phyloP scores from a whole-genome alignment of 2,329 filamentous ascomycete species.

The Curvularia sp. region DNA sequence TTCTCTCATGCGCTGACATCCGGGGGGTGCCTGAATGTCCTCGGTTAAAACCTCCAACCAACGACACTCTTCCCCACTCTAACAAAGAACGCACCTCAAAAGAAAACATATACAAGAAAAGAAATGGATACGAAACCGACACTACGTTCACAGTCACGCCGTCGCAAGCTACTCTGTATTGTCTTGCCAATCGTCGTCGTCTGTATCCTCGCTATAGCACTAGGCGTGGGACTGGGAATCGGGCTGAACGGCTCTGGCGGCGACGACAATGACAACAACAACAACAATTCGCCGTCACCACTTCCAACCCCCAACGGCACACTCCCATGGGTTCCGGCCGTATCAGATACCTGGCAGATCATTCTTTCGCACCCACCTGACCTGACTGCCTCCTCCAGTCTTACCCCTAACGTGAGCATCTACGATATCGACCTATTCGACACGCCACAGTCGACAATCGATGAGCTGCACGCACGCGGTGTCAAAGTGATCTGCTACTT shows the following conservation, averaged over 20 bases:
- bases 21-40: background rate
- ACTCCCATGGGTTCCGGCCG: slow-evolving; percentile 60
- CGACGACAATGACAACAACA: slow-evolving; percentile 31
- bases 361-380: slow-evolving; percentile 55
- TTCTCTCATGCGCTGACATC: background rate
- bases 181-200: slow-evolving; percentile 35
- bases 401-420: slow-evolving; percentile 60
- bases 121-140: slow-evolving; percentile 21
- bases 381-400: slow-evolving; percentile 39
- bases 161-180: slow-evolving; percentile 38
- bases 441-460: slow-evolving; percentile 59
- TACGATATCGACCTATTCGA: slow-evolving; percentile 69
- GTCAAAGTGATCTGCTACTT: slow-evolving; percentile 78
- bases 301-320: slow-evolving; percentile 36
- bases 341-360: slow-evolving; percentile 67
- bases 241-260: slow-evolving; percentile 54
- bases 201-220: slow-evolving; percentile 57
- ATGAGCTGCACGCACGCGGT: slow-evolving; percentile 57
- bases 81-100: background rate
- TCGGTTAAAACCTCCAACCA: background rate
- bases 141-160: slow-evolving; percentile 26
- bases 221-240: slow-evolving; percentile 64
- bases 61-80: background rate
- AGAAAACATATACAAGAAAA: background rate
- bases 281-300: slow-evolving; percentile 31